Conservation (phyloP, 495 filamentous ascomycete species). For the Haplographium delicatum region DNA sequence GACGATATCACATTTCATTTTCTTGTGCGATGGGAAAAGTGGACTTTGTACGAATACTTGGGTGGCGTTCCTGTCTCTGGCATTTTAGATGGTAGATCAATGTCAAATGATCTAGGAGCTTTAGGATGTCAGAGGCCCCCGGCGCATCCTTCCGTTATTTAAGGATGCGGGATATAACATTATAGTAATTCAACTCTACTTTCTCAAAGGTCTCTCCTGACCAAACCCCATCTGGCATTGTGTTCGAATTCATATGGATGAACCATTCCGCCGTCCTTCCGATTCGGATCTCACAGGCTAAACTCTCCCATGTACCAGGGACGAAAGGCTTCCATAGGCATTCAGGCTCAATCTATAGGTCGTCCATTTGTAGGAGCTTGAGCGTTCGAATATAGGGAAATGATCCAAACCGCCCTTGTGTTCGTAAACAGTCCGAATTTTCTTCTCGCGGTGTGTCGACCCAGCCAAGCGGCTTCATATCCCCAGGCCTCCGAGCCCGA, state of each 20-base stretch:
- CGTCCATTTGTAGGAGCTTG: neutral
- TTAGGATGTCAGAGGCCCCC: neutral
- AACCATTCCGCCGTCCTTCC: neutral
- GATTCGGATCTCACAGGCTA: conserved; percentile 6
- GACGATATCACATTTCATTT: neutral
- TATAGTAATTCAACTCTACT: conserved; percentile 11
- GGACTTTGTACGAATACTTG: conserved; percentile 9
- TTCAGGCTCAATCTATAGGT: conserved; percentile 8
- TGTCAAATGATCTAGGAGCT: conserved; percentile 15
- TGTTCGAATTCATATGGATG: neutral
- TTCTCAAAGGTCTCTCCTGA: neutral
- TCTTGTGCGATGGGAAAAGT: conserved; percentile 5
- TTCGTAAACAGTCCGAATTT: neutral
- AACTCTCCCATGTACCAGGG: neutral
- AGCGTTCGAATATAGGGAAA: no score
- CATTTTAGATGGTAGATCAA: conserved; percentile 12
- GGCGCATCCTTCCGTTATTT: no score
- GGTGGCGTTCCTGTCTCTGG: conserved; percentile 1
- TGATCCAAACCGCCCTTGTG: neutral
- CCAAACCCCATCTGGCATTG: neutral
- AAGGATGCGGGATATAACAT: no score
- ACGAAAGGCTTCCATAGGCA: neutral
- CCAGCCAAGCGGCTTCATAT: no score
- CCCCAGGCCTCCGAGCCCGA: no score
- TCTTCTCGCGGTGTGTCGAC: neutral